A percentile compares a stretch with the other conserved stretches of the same genome.
Conservation (phyloP, 1,284 basidiomycete species). For the Fomitopsis pinicola region DNA sequence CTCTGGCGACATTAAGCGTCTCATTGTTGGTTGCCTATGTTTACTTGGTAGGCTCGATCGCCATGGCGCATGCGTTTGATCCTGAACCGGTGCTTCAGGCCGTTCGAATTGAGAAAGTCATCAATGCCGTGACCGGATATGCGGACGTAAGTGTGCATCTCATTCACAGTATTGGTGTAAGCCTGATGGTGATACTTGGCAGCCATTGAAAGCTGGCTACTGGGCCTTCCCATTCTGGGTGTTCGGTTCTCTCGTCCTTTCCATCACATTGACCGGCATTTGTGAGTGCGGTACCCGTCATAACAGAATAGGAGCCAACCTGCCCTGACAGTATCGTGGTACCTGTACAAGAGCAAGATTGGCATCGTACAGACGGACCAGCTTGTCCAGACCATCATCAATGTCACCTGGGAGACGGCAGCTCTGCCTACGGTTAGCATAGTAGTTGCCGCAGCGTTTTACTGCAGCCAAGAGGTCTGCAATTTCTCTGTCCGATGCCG, state of each 20-base stretch:
- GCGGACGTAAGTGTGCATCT: conserved; percentile 20
- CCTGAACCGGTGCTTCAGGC: conserved; percentile 12
- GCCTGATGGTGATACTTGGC: background rate
- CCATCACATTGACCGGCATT: conserved; percentile 36
- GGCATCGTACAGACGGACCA: conserved; percentile 39
- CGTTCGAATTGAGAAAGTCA: conserved; percentile 15
- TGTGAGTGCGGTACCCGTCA: conserved; percentile 24
- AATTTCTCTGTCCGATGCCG: background rate
- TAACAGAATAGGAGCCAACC: background rate
- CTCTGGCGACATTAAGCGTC: conserved; percentile 23
- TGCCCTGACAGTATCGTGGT: conserved; percentile 32
- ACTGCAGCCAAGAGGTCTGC: conserved; percentile 35
- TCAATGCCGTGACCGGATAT: conserved; percentile 11
- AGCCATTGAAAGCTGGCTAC: conserved; percentile 32
- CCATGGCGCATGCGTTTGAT: background rate
- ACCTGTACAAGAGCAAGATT: conserved; percentile 40
- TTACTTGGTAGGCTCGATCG: conserved; percentile 29
- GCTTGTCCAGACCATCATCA: conserved; percentile 38
- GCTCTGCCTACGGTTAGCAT: conserved; percentile 40
- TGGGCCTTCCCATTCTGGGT: conserved; percentile 24
- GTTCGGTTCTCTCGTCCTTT: conserved; percentile 31
- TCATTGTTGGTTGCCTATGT: conserved; percentile 30
- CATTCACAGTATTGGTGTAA: background rate
- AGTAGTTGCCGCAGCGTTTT: conserved; percentile 37
- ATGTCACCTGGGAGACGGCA: conserved; percentile 46